Evolutionary conservation across 345 rosid genomes (phyloP).

Genomic region (Hibiscus mutabilis): DNA sequence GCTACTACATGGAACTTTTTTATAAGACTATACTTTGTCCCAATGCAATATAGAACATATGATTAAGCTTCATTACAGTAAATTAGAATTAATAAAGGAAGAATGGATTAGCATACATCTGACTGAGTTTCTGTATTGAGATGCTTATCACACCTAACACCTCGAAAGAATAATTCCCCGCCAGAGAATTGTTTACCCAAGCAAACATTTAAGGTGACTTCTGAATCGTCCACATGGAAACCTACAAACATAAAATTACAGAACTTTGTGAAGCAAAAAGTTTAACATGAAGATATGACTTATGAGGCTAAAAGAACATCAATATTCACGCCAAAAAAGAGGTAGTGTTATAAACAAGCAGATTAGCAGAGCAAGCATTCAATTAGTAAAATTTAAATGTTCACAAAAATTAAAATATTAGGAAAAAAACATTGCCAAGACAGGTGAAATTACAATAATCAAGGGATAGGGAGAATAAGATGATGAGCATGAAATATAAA

Average conservation of each 20-base stretch:
- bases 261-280: slow-evolving; percentile 9
- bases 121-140: slow-evolving; percentile 53
- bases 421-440: background rate
- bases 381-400: background rate
- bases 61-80: no score
- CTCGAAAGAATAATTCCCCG: slow-evolving; percentile 82
- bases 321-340: background rate
- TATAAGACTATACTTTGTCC: no score
- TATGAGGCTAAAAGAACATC: background rate
- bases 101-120: slow-evolving; percentile 46
- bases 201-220: slow-evolving; percentile 83
- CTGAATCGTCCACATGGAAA: slow-evolving; percentile 96
- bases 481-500: background rate
- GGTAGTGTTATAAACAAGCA: background rate
- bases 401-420: background rate
- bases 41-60: background rate
- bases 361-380: background rate
- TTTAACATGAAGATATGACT: background rate
- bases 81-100: background rate
- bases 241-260: slow-evolving; percentile 38
- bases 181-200: slow-evolving; percentile 85
- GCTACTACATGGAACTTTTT: background rate
- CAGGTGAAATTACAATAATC: no score
- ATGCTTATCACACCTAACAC: slow-evolving; percentile 78
- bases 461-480: background rate